Conservation (phyloP, 2,329 filamentous ascomycete species). For the Alternaria triticimaculans region DNA sequence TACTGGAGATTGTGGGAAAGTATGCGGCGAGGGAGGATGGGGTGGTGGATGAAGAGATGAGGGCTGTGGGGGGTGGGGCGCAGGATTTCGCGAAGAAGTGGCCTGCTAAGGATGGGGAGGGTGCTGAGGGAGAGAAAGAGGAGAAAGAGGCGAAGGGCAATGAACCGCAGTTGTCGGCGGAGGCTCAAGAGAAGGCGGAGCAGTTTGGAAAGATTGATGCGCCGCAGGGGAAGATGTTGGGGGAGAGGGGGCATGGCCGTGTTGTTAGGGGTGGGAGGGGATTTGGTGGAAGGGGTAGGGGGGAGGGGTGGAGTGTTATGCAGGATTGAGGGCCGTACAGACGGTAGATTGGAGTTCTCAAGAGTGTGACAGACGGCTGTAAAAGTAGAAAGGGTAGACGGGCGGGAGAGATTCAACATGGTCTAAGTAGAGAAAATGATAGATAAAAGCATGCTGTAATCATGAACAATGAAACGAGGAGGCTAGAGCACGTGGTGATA, state of each 20-base stretch:
- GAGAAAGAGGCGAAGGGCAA: neutral
- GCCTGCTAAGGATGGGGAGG: slow-evolving; percentile 5
- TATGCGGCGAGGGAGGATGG: slow-evolving; percentile 34
- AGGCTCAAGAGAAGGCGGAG: slow-evolving; percentile 6
- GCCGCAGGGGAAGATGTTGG: slow-evolving; percentile 26
- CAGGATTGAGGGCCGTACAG: slow-evolving; percentile 9
- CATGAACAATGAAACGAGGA: neutral
- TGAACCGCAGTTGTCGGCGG: neutral
- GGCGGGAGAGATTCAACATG: neutral
- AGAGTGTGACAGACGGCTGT: neutral
- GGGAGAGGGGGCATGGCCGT: slow-evolving; percentile 39
- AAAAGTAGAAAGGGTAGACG: neutral
- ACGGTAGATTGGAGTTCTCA: neutral
- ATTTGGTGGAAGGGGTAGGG: slow-evolving; percentile 11
- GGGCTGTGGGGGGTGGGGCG: slow-evolving; percentile 37
- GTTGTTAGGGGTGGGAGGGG: slow-evolving; percentile 23
- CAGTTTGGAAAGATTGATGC: slow-evolving; percentile 15
- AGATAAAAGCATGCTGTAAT: neutral
- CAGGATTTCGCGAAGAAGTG: slow-evolving; percentile 44
- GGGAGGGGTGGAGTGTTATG: slow-evolving; percentile 28
- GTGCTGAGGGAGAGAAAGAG: neutral
- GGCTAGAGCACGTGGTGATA: no score
- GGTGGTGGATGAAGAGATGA: slow-evolving; percentile 36
- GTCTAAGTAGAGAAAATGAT: fast-evolving
- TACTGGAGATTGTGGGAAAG: slow-evolving; percentile 25